A percentile compares a stretch with the other conserved stretches of the same genome.
Evolutionary conservation across 139 green algal genomes (phyloP).

Genomic region (Deuterostichococcus epilithicus): DNA sequence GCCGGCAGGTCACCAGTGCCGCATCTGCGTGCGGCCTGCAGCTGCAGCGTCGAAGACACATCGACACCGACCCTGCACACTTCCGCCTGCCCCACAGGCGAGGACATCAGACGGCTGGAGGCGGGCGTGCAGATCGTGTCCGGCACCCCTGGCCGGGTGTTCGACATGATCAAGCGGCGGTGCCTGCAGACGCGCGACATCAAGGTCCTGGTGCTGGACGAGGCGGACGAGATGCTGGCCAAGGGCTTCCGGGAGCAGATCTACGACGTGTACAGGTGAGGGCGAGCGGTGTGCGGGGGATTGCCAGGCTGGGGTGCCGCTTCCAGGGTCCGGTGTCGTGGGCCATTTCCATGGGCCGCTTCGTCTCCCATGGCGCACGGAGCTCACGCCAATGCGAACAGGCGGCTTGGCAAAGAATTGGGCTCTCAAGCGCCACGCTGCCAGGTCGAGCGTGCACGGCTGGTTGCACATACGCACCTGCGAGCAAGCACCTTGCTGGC

Average conservation of each 20-base stretch:
- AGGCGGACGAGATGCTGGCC: conserved; percentile 98
- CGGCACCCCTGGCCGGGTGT: conserved; percentile 95
- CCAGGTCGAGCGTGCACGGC: too few relatives aligned
- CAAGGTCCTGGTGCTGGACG: conserved; percentile 83
- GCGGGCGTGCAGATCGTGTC: conserved; percentile 89
- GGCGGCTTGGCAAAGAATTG: too few relatives aligned
- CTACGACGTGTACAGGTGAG: conserved; percentile 93
- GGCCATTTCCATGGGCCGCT: background rate
- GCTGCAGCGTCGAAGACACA: too few relatives aligned
- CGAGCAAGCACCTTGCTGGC: too few relatives aligned
- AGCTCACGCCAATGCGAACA: too few relatives aligned
- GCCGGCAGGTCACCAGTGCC: too few relatives aligned
- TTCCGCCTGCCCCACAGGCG: conserved; percentile 40
- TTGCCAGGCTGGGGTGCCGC: too few relatives aligned
- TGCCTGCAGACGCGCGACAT: conserved; percentile 71
- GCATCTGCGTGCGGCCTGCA: too few relatives aligned
- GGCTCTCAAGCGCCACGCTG: too few relatives aligned
- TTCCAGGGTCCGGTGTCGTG: too few relatives aligned
- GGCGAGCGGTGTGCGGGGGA: conserved; percentile 5
- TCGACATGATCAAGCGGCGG: conserved; percentile 96
- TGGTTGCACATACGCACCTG: too few relatives aligned
- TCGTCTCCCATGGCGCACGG: conserved; percentile 4
- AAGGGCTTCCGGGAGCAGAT: conserved; percentile 99
- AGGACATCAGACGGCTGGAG: conserved; percentile 95
- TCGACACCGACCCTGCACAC: too few relatives aligned